Conservation (phyloP, 1,284 basidiomycete species). For the Leccinum fallax region DNA sequence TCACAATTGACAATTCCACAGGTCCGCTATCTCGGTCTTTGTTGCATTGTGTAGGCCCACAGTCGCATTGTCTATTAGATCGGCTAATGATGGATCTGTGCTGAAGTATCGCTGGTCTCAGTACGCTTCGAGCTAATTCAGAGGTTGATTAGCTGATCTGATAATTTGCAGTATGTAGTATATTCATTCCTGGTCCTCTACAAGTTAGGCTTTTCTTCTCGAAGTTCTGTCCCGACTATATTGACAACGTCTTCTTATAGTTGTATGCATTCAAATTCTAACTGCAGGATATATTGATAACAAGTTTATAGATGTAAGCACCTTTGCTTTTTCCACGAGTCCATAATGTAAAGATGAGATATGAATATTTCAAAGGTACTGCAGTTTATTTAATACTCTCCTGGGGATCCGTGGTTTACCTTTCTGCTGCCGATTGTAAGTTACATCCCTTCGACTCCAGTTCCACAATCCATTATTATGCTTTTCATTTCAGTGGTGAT, state of each 20-base stretch:
- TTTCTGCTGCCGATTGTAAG: neutral
- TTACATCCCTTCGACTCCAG: neutral
- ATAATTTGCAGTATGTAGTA: neutral
- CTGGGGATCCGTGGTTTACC: neutral
- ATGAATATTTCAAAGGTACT: neutral
- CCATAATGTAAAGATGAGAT: neutral
- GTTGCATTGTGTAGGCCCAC: neutral
- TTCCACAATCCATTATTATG: neutral
- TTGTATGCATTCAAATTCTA: neutral
- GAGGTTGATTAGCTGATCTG: neutral
- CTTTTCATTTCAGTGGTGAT: neutral
- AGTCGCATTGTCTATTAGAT: neutral
- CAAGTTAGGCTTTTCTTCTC: neutral
- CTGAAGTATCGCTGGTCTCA: neutral
- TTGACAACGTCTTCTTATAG: neutral
- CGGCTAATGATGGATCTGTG: neutral
- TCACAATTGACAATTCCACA: neutral
- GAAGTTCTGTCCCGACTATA: neutral
- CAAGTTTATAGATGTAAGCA: neutral
- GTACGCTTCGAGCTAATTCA: neutral
- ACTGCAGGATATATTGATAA: neutral
- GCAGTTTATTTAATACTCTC: neutral
- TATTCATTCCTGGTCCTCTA: neutral
- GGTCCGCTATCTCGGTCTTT: constrained; percentile 2
- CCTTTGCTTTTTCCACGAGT: neutral